Conservation (phyloP, 768 basidiomycete genomes). For the Mycena vitilis region DNA sequence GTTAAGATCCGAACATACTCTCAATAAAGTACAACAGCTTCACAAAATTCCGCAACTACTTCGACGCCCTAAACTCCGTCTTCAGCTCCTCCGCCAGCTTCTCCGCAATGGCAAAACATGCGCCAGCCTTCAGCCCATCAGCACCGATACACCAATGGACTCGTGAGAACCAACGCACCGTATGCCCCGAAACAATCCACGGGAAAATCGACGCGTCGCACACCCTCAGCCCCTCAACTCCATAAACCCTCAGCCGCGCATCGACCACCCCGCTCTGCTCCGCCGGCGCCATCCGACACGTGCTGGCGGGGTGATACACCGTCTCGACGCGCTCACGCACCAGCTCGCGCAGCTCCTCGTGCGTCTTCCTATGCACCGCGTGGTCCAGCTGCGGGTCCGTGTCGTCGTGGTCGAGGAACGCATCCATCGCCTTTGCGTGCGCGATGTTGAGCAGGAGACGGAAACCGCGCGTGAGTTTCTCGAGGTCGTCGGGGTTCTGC, state of each 20-base stretch:
- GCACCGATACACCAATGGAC: background rate
- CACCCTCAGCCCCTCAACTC: slow-evolving; percentile 55
- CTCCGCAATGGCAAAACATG: slow-evolving; percentile 48
- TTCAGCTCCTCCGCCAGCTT: slow-evolving; percentile 51
- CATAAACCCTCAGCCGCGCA: slow-evolving; percentile 42
- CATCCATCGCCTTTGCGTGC: slow-evolving; percentile 52
- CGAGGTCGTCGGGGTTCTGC: slow-evolving; percentile 53
- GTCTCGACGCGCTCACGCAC: slow-evolving; percentile 58
- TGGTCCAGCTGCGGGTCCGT: slow-evolving; percentile 54
- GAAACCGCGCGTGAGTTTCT: slow-evolving; percentile 56
- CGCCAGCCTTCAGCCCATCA: slow-evolving; percentile 39
- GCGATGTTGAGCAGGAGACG: slow-evolving; percentile 54
- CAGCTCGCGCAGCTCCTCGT: slow-evolving; percentile 55
- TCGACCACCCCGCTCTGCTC: slow-evolving; percentile 49
- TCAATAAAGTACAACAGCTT: background rate
- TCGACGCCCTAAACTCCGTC: slow-evolving; percentile 34
- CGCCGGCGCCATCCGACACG: slow-evolving; percentile 59
- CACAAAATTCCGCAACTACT: slow-evolving; percentile 5
- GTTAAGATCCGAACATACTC: too few species aligned
- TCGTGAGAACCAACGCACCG: slow-evolving; percentile 44
- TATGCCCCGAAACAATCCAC: slow-evolving; percentile 59
- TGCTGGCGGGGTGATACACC: slow-evolving; percentile 60
- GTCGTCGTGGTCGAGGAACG: slow-evolving; percentile 49
- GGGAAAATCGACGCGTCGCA: slow-evolving; percentile 64
- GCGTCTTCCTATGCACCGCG: slow-evolving; percentile 48